Evolutionary conservation across 768 basidiomycete species (phyloP), one percentile per base, ranked within the genome.

Genomic region (Clitopilus passeckerianus): DNA sequence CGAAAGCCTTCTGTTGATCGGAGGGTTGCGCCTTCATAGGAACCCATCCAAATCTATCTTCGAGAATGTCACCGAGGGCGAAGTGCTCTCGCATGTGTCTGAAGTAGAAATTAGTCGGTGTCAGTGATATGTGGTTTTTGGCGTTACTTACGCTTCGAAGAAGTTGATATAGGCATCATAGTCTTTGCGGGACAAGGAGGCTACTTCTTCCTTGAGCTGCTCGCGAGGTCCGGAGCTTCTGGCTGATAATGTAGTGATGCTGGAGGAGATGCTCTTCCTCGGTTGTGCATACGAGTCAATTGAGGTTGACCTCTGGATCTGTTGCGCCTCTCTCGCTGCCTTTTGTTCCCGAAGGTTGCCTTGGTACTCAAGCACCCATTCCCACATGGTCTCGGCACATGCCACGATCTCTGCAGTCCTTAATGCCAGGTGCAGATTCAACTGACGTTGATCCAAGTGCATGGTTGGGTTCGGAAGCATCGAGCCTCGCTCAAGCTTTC

Each of bases 351-450:
- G 52, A 57, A 58, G 63, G 35, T 62, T 60, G 12, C 63, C 67
- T 72, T 85, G 85, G 60, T 79, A 80, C 23, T 79, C 79, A 20
- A 74, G 66, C 2, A 90, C 80, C 82, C 85, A 90, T 57, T 88
- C 87, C 90, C 90, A 91, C 88, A 91, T 91, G 30, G 84, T 77
- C 70, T 91, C 90, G 0, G 84, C 77, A 64, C 88, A 90, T 7
- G 79, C 87, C 14, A 90, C 63, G n/a, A 90, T 77, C 67, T 89
- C 89, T 59, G 80, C 77, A 8, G 81, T 80, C 14, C 86, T 78
- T 62, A 84, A 59, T 16, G 80, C 73, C n/a, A 91, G 75, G 70
- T 88, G 87, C 60, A 89, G 68, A 65, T 87, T 86, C 52, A 89
- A 70, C 7, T 80, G 77, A 57, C 79, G 75, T 54, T 84, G 61